Conservation (phyloP, 73 alveolate genomes). For the Paramecium pentaurelia region DNA sequence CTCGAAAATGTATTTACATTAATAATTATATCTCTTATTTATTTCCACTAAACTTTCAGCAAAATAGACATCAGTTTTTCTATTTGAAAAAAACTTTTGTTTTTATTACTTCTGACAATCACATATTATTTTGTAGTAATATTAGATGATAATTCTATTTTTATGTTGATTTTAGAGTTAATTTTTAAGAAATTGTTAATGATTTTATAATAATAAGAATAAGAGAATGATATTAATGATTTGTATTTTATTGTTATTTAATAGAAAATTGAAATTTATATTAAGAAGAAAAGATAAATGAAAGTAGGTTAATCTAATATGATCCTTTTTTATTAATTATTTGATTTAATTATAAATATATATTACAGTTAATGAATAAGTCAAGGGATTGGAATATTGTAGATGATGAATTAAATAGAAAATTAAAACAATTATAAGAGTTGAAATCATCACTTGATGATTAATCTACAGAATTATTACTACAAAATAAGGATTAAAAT, state of each 20-base stretch:
- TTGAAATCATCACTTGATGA: not conserved
- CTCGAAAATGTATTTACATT: not conserved
- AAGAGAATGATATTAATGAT: not conserved
- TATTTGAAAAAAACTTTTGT: not conserved
- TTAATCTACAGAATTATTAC: not conserved
- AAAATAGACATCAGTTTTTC: not conserved
- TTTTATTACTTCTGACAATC: not conserved
- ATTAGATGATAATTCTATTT: not conserved
- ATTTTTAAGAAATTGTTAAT: not conserved
- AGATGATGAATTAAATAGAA: constrained; percentile 26
- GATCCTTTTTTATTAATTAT: not conserved
- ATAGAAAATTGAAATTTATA: too few species aligned
- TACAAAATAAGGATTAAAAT: not conserved
- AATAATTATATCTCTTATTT: not conserved
- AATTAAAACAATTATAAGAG: not conserved
- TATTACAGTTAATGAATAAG: constrained; percentile 19
- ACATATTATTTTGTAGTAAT: not conserved
- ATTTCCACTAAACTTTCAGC: not conserved
- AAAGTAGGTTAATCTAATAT: not conserved
- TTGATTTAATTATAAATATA: not conserved
- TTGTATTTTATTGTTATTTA: not conserved
- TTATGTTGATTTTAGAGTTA: not conserved
- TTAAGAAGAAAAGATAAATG: not conserved
- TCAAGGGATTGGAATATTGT: constrained; percentile 6
- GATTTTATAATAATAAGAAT: not conserved